These are phyloP conservation scores for Ceratobasidium sp. DNA, from an alignment of 1,284 basidiomycete genomes.

Conservation along the genomic window DNA sequence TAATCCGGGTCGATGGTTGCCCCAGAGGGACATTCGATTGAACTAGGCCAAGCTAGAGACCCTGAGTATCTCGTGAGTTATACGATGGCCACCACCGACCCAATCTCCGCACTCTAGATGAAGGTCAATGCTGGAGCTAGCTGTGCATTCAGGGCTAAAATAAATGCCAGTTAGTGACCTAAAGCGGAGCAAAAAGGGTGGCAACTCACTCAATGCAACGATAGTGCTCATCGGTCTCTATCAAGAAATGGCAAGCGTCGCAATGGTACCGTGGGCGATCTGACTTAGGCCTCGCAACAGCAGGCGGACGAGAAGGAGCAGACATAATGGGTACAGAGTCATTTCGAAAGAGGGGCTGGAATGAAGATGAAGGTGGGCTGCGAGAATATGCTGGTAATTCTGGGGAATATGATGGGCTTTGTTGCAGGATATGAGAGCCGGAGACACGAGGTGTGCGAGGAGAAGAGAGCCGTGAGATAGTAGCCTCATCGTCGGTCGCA, in stretches of 20 bases:
- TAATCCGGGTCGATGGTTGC: too few relatives aligned
- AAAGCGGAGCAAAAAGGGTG: background rate
- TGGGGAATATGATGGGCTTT: background rate
- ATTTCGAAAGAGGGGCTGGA: background rate
- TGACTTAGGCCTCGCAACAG: background rate
- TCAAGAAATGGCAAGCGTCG: constrained; percentile 2
- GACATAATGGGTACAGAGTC: background rate
- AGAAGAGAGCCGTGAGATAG: constrained; percentile 13
- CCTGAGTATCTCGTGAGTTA: background rate
- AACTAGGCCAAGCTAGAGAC: background rate
- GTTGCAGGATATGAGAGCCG: background rate
- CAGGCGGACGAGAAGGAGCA: background rate
- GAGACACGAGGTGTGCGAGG: background rate
- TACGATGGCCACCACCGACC: background rate
- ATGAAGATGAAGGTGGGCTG: background rate
- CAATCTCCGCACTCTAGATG: constrained; percentile 5
- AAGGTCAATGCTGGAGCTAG: constrained; percentile 8
- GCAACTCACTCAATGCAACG: constrained; percentile 25
- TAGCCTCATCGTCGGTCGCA: constrained; percentile 31
- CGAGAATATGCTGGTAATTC: background rate
- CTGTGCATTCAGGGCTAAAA: constrained; percentile 3
- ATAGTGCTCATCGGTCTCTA: constrained; percentile 3
- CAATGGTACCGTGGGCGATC: background rate
- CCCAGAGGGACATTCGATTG: too few relatives aligned
- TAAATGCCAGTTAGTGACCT: background rate